Base-by-base conservation (phyloP, 768 basidiomycete species). In the Porphyrellus cyaneotinctus region DNA sequence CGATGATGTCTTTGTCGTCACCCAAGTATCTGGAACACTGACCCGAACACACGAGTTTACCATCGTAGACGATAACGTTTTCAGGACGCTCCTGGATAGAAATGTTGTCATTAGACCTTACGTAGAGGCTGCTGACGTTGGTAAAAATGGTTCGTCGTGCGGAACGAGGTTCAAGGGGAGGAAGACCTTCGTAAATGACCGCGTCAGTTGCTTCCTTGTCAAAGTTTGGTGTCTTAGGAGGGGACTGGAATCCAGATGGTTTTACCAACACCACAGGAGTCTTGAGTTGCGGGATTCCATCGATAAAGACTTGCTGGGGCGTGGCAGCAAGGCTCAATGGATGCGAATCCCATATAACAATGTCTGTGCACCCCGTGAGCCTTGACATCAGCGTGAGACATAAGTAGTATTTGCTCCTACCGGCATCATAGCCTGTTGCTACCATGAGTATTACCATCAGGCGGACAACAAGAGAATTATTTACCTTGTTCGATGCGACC, bases 261-360 rank as follows among this genome's bases (percentile, higher is more conserved):
- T 72, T 66, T 4, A 64, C 65, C 1, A 67, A 64, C 52, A 76
- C 72, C 6, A 70, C 59, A 17, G 77, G 76, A n/a, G 72, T 67
- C 43, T 74, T 74, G 46, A 88, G 75, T 61, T 95, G 91, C 4
- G 82, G 64, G 52, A 91, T 83, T 2, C 92, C 92, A 66, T 97
- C 93, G 58, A 95, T 88, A 76, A 85, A 95, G 24, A 89, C 82
- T 51, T 84, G 82, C 13, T 73, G 64, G 0, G 90, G 91, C 0
- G 87, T 89, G 3, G 90, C 84, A 49, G 85, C 88, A 20, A 89
- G 71, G 26, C 76, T 75, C 26, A 92, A 75, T 1, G 91, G 91
- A 68, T 90, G 86, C 3, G 81, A 82, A 60, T 86, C 82, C 85
- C 84, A 87, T 33, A 91, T 66, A 8, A 90, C 86, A n/a, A 89